Evolutionary conservation across 2,329 filamentous ascomycete species (phyloP).

Genomic region (Chrysosporium queenslandicum): DNA sequence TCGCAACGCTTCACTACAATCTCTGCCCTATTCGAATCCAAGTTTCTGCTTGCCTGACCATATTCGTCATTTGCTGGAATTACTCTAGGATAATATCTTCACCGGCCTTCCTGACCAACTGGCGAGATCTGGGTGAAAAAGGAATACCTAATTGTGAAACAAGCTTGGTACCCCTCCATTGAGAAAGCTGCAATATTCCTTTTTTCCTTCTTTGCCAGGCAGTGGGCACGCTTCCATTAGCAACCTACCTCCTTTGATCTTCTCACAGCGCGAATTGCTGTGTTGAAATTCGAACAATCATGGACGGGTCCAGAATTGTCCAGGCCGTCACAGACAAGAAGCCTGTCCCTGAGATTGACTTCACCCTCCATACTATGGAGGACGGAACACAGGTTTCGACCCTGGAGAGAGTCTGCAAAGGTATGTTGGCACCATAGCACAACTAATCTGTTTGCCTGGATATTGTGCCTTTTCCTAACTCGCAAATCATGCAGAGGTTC

Average conservation of each 20-base stretch:
- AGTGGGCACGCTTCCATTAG: not conserved
- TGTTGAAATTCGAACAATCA: slow-evolving; percentile 21
- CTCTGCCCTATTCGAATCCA: not conserved
- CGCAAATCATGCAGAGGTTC: slow-evolving; percentile 59
- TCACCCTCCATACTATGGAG: slow-evolving; percentile 96
- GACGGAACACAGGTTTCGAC: slow-evolving; percentile 94
- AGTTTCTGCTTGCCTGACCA: not conserved
- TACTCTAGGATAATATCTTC: not conserved
- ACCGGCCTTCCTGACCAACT: not conserved
- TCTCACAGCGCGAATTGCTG: not conserved
- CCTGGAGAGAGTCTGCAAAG: slow-evolving; percentile 94
- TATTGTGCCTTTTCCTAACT: not conserved
- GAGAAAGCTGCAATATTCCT: not conserved
- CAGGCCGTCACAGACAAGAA: slow-evolving; percentile 91
- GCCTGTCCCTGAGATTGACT: slow-evolving; percentile 94
- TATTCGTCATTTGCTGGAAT: not conserved
- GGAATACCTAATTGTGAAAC: slow-evolving; percentile 7
- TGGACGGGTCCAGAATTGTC: slow-evolving; percentile 49
- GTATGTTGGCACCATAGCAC: slow-evolving; percentile 42
- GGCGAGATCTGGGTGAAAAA: not conserved
- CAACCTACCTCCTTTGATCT: not conserved
- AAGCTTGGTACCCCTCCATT: slow-evolving; percentile 8
- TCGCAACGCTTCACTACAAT: slow-evolving; percentile 1
- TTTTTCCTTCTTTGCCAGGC: not conserved
- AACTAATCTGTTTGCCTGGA: not conserved